These are phyloP conservation scores for Ramaria sp. DNA, from an alignment of 768 basidiomycete genomes.

Conservation along the genomic window DNA sequence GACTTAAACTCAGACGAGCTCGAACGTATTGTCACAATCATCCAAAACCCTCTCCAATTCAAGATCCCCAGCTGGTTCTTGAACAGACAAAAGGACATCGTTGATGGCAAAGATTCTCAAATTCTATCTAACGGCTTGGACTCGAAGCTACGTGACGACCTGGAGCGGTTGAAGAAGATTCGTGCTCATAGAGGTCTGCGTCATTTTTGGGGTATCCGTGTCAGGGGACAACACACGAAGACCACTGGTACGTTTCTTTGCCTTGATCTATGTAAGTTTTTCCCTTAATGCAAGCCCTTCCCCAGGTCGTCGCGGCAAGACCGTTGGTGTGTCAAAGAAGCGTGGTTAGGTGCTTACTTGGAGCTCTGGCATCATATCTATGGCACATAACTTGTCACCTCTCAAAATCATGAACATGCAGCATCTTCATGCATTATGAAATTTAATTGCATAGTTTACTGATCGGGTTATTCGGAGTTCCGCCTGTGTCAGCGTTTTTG, in stretches of 20 bases:
- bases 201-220: constrained; percentile 91
- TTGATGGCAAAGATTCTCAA: constrained; percentile 95
- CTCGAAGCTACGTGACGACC: constrained; percentile 95
- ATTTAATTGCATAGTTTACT: no score
- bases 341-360: constrained; percentile 30
- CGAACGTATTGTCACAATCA: constrained; percentile 97
- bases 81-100: constrained; percentile 97
- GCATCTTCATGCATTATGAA: background rate
- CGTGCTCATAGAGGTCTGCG: constrained; percentile 89
- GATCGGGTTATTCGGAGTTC: no score
- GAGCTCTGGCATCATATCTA: background rate
- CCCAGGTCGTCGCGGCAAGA: constrained; percentile 90
- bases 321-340: constrained; percentile 95
- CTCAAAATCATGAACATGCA: background rate
- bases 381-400: background rate
- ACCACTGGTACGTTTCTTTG: constrained; percentile 66
- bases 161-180: constrained; percentile 99
- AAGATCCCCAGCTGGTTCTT: constrained; percentile 99
- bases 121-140: constrained; percentile 94
- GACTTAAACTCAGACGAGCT: constrained; percentile 99
- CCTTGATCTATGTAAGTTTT: constrained; percentile 4
- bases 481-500: no score
- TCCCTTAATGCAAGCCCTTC: background rate
- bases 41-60: constrained; percentile 99
- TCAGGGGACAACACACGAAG: constrained; percentile 98